Evolutionary conservation across 2,329 filamentous ascomycete genomes (phyloP), one percentile per base, ranked within the genome.

Genomic region (Pyricularia grisea): DNA sequence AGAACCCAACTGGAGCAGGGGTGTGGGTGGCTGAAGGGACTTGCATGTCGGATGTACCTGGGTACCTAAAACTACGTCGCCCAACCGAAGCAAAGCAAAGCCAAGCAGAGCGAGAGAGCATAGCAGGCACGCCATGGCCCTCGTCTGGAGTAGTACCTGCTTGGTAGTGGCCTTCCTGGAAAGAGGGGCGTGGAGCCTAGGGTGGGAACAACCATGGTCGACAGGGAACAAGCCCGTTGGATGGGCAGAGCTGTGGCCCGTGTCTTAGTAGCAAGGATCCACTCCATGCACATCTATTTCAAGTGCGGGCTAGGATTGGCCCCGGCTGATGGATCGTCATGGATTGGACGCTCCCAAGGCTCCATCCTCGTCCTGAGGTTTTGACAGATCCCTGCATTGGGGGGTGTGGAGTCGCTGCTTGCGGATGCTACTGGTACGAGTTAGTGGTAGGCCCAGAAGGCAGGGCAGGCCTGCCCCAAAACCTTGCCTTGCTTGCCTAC

Each of bases 261-360:
- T 60, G 66, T 67, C 66, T 67, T 60, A 20, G 60, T 50, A 66
- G 28, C 64, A n/a, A 30, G 64, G 64, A 33, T 33, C 66, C 66
- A 67, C 66, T 31, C 50, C 36, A 55, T 55, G 66, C 66, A 30
- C 36, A 67, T 67, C 66, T 67, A 67, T 67, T 67, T 67, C 66
- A 55, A 67, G 66, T 61, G 50, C 28, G 42, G 66, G n/a, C 66
- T 31, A 67, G 66, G 64, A 66, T 33, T 66, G 64, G 28, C 64
- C 64, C 64, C 28, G 64, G 64, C 64, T 31, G 64, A 66, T 33
- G 64, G 64, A 66, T 66, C 64, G 33, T 23, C 64, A 66, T 30
- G 64, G 64, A 33, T 27, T 28, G 61, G 61, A 31, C 28, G 61
- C 61, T 55, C 6, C 42, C 42, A 4, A 55, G 7, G 42, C 20